Conservation (phyloP, 2,329 filamentous ascomycete species). For the Fusarium papillatum region DNA sequence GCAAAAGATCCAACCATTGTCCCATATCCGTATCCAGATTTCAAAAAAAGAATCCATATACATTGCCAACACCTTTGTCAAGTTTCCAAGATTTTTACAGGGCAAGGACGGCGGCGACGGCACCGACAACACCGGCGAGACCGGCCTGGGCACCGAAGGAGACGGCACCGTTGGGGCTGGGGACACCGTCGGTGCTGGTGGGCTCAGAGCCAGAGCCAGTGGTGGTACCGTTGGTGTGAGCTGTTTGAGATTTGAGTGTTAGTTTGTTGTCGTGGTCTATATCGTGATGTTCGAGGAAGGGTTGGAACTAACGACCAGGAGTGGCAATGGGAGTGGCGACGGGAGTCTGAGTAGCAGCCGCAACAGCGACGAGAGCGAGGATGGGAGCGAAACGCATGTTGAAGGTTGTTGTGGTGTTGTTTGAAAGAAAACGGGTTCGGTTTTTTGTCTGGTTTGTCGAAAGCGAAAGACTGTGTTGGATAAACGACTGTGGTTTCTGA, state of each 20-base stretch:
- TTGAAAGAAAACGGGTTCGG: conserved; percentile 9
- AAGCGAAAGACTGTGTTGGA: conserved; percentile 29
- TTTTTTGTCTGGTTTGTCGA: conserved; percentile 8
- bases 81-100: conserved; percentile 40
- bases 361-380: conserved; percentile 43
- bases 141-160: conserved; percentile 34
- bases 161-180: conserved; percentile 35
- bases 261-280: conserved; percentile 10
- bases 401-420: conserved; percentile 25
- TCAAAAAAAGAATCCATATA: background rate
- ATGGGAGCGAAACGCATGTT: conserved; percentile 44
- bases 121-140: conserved; percentile 40
- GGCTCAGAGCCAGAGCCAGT: conserved; percentile 24
- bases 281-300: conserved; percentile 17
- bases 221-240: conserved; percentile 30
- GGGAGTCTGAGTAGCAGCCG: conserved; percentile 37
- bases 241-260: conserved; percentile 15
- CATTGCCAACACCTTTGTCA: conserved; percentile 5
- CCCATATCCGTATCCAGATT: conserved; percentile 19
- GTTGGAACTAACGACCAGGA: conserved; percentile 34
- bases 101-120: conserved; percentile 39
- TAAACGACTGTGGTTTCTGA: conserved; percentile 32
- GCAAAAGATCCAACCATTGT: background rate
- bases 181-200: conserved; percentile 4
- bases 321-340: conserved; percentile 32